phyloP scores from a whole-genome alignment of 768 basidiomycete genomes.

The Russula sp. region DNA sequence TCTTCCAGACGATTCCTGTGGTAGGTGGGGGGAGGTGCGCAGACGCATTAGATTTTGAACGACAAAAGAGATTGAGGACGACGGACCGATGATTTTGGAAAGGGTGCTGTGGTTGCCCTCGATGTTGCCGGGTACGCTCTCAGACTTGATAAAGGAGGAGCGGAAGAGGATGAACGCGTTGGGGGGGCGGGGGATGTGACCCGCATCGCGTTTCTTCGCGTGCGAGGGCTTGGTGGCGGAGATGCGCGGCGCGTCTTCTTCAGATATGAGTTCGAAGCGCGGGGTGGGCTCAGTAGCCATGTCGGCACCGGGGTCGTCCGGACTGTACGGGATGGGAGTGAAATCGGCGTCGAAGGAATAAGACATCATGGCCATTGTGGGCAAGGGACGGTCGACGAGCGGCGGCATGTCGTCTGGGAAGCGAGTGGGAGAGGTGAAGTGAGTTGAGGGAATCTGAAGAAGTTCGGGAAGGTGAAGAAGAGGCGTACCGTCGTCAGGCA shows the following conservation, averaged over 20 bases:
- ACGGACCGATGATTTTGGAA: slow-evolving; percentile 72
- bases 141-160: slow-evolving; percentile 66
- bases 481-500: slow-evolving; percentile 15
- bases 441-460: background rate
- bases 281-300: slow-evolving; percentile 30
- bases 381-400: slow-evolving; percentile 44
- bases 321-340: slow-evolving; percentile 44
- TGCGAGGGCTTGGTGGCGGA: slow-evolving; percentile 37
- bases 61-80: background rate
- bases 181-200: slow-evolving; percentile 75
- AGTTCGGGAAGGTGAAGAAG: background rate
- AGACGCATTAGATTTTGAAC: no score
- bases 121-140: slow-evolving; percentile 67
- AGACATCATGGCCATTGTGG: slow-evolving; percentile 40
- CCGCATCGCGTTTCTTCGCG: slow-evolving; percentile 58
- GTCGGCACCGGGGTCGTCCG: background rate
- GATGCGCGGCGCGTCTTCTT: slow-evolving; percentile 21
- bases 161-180: slow-evolving; percentile 85
- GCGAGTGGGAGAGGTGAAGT: background rate
- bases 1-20: slow-evolving; percentile 73
- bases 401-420: slow-evolving; percentile 32
- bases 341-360: slow-evolving; percentile 61
- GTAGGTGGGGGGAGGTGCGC: no score
- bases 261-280: slow-evolving; percentile 27
- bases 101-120: slow-evolving; percentile 75